Conservation (phyloP, 176 grass and related monocot genomes). For the bread wheat (Triticum aestivum) region DNA sequence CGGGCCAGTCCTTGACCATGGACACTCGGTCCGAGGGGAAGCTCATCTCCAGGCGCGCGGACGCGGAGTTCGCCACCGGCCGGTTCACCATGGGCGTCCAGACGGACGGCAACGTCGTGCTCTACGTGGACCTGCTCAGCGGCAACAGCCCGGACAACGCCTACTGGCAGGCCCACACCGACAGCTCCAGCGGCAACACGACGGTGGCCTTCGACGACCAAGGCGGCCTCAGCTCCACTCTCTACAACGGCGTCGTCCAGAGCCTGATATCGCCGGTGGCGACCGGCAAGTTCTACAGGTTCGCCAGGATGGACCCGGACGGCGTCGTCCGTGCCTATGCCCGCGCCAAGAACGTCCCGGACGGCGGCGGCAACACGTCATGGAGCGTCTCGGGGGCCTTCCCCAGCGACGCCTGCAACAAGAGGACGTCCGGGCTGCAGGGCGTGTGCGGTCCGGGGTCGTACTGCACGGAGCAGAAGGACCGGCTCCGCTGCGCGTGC, state of each 20-base stretch:
- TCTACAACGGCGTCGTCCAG: background rate
- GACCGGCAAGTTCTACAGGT: background rate
- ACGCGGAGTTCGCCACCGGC: constrained; percentile 30
- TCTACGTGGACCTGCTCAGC: constrained; percentile 5
- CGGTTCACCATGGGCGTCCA: constrained; percentile 40
- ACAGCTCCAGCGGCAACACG: background rate
- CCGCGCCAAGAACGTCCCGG: background rate
- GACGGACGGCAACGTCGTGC: constrained; percentile 37
- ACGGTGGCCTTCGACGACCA: background rate
- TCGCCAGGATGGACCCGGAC: constrained; percentile 26
- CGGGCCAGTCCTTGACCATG: constrained; percentile 13
- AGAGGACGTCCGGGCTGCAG: background rate
- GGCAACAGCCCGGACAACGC: constrained; percentile 1
- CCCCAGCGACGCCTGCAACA: constrained; percentile 15
- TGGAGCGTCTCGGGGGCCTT: background rate
- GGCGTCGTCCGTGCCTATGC: constrained; percentile 29
- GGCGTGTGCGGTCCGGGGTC: constrained; percentile 26
- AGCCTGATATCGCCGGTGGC: background rate
- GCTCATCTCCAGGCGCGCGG: constrained; percentile 29
- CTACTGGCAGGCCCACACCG: constrained; percentile 18
- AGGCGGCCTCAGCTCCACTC: constrained; percentile 15
- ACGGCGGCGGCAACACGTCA: background rate
- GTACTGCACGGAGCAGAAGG: background rate
- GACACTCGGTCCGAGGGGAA: background rate
- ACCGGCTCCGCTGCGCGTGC: constrained; percentile 22